Evolutionary conservation across 148 eudicot species (phyloP).

Genomic region (Linanthus parryae): DNA sequence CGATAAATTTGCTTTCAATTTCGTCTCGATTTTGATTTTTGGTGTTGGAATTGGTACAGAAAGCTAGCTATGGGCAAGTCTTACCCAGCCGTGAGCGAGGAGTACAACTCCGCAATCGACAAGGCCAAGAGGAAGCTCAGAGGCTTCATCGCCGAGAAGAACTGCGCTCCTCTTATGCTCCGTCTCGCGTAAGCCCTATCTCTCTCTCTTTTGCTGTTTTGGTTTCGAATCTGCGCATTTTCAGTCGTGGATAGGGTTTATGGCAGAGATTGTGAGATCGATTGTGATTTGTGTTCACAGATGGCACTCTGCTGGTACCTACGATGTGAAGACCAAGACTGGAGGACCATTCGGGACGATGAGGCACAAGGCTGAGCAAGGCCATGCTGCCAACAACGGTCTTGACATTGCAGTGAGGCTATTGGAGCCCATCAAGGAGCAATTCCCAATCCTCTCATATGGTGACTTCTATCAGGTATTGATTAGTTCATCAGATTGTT

Average conservation of each 20-base stretch:
- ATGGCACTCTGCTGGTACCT: constrained; percentile 93
- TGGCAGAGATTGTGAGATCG: neutral
- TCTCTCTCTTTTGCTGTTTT: neutral
- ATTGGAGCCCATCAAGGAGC: constrained; percentile 66
- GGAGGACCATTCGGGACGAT: constrained; percentile 96
- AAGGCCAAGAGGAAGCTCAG: constrained; percentile 59
- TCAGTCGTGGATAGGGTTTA: neutral
- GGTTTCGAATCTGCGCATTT: neutral
- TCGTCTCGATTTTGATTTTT: neutral
- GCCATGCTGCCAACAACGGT: constrained; percentile 66
- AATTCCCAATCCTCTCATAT: constrained; percentile 57
- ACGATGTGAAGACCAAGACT: constrained; percentile 47
- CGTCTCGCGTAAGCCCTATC: constrained; percentile 54
- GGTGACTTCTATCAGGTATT: constrained; percentile 69
- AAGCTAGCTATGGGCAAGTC: constrained; percentile 48
- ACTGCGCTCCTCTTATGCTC: constrained; percentile 76
- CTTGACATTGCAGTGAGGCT: constrained; percentile 64
- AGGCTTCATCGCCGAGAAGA: constrained; percentile 66
- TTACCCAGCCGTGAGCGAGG: constrained; percentile 61
- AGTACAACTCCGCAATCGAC: constrained; percentile 48
- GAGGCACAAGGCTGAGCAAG: constrained; percentile 53
- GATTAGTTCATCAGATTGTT: neutral
- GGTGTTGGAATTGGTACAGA: neutral
- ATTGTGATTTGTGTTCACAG: constrained; percentile 19
- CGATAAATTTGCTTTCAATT: neutral